Evolutionary conservation across 352 stramenopile genomes (phyloP).

Genomic region (Phytophthora quininea): DNA sequence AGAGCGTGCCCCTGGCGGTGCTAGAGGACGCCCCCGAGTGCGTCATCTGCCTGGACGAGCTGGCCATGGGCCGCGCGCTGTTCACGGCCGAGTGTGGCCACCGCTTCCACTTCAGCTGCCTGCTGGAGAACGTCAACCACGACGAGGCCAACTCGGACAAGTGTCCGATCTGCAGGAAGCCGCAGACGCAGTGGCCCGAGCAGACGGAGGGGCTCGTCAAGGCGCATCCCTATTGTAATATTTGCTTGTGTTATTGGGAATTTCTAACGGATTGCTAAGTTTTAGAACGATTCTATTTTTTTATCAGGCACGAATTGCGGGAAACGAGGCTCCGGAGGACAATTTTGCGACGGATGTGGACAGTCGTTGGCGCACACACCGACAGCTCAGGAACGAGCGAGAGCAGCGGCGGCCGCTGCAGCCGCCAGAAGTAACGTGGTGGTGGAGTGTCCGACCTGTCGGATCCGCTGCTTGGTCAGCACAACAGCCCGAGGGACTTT

Average conservation of each 20-base stretch:
- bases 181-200: constrained; percentile 85
- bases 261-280: background rate
- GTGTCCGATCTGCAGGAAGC: constrained; percentile 87
- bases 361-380: constrained; percentile 76
- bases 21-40: constrained; percentile 71
- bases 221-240: constrained; percentile 78
- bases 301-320: constrained; percentile 70
- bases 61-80: constrained; percentile 64
- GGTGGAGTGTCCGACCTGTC: constrained; percentile 75
- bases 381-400: constrained; percentile 71
- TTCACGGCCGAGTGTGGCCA: constrained; percentile 89
- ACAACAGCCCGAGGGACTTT: constrained; percentile 72
- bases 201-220: constrained; percentile 87
- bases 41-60: constrained; percentile 86
- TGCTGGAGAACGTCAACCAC: constrained; percentile 90
- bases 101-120: constrained; percentile 86
- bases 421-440: constrained; percentile 73
- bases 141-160: constrained; percentile 90
- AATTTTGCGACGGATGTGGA: constrained; percentile 78
- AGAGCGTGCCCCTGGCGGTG: constrained; percentile 48
- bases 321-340: constrained; percentile 69
- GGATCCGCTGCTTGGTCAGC: constrained; percentile 80
- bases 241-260: background rate
- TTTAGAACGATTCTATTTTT: constrained; percentile 7
- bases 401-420: constrained; percentile 50